Evolutionary conservation across 73 alveolate genomes (phyloP), one percentile per base, ranked within the genome.

Genomic region (Tetrahymena elliotti): DNA sequence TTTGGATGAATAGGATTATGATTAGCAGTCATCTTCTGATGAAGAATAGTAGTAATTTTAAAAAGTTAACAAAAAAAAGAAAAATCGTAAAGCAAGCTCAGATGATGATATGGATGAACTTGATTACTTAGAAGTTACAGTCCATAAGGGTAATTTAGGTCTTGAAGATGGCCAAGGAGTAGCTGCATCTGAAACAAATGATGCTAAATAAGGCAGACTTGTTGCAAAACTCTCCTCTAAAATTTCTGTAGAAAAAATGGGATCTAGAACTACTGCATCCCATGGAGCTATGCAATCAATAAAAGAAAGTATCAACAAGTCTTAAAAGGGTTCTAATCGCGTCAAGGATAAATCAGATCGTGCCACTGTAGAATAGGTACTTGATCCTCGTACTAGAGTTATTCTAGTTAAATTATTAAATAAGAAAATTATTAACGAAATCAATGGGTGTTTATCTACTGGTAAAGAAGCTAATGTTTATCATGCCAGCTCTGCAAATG

Each of bases 401-500:
- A 97, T 99, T 35, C 98, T 99, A 13, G 98, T 98, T 96, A 99
- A 98, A 97, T 96, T 98, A 97, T 96, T 98, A 52, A 99, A 99
- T 94, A 97, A 98, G 31, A 99, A 98, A 18, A 97, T 97, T 88
- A 94, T 99, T 24, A 97, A 97, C 33, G 99, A 99, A 98, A 98
- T 99, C 54, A 98, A 97, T 96, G 99, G 99, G 1, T 99, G 99
- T 96, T 96, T 99, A 53, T 98, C 99, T 93, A 99, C 99, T 40
- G 99, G 99, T 35, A 99, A 99, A 96, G 99, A 99, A 95, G 99
- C 99, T 33, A 98, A 99, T 96, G 99, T 99, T 41, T 99, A 99
- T 95, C 98, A 99, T 94, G 99, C 99, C 11, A 97, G 97, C 53
- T 97, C 96, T 52, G 94, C 93, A 9, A 96, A 93, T 4, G 97